These are phyloP conservation scores for Prunus fruticosa DNA, from an alignment of 306 rosid genomes.

Conservation along the genomic window DNA sequence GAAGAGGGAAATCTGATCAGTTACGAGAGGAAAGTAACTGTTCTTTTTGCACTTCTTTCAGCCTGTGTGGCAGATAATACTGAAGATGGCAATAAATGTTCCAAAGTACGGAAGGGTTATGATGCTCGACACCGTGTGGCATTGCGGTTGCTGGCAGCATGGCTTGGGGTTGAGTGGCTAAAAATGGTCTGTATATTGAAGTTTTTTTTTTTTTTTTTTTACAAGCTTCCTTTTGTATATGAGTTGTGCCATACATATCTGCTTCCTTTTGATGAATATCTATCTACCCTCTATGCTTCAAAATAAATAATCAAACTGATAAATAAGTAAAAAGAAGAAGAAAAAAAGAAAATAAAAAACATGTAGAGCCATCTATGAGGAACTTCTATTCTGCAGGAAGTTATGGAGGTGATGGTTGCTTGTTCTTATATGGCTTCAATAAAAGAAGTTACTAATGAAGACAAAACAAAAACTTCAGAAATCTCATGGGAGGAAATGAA, in stretches of 20 bases:
- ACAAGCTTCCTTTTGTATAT: not conserved
- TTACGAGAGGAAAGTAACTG: conserved; percentile 16
- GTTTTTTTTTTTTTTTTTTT: not conserved
- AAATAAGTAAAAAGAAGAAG: not conserved
- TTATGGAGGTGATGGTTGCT: conserved; percentile 29
- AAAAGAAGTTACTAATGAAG: conserved; percentile 9
- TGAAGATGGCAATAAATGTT: conserved; percentile 7
- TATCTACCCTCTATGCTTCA: not conserved
- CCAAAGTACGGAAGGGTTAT: conserved; percentile 14
- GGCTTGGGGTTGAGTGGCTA: conserved; percentile 28
- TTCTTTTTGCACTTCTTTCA: conserved; percentile 22
- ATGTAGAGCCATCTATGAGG: not conserved
- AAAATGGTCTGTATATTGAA: conserved; percentile 17
- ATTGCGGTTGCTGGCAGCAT: conserved; percentile 27
- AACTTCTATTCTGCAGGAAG: conserved; percentile 20
- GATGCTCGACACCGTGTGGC: conserved; percentile 35
- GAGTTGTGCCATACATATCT: not conserved
- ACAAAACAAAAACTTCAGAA: conserved; percentile 1
- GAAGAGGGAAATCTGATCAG: conserved; percentile 6
- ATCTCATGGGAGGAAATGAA: conserved; percentile 16
- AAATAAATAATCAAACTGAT: not conserved
- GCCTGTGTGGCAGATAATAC: conserved; percentile 22
- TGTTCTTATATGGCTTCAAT: conserved; percentile 20
- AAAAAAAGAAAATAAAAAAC: not conserved
- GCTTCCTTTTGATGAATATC: not conserved